Evolutionary conservation across 225 moss, liverwort and hornwort genomes (phyloP).

Genomic region (Takakia lepidozioides): DNA sequence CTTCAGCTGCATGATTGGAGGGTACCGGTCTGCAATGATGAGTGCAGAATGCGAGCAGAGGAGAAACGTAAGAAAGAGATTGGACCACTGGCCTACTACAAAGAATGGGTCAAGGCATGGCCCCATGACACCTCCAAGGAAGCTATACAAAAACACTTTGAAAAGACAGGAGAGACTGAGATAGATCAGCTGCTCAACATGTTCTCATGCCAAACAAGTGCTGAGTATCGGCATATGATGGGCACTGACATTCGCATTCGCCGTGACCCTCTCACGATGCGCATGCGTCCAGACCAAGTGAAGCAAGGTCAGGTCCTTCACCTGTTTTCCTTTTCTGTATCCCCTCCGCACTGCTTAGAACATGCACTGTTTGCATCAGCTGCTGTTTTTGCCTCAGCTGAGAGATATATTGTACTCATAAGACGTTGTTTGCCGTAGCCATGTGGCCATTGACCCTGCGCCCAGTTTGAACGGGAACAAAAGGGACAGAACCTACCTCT

Average conservation of each 20-base stretch:
- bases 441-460: no score
- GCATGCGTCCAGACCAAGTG: constrained; percentile 75
- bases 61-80: constrained; percentile 54
- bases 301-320: constrained; percentile 58
- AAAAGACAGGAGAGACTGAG: constrained; percentile 60
- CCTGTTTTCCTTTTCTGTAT: constrained; percentile 1
- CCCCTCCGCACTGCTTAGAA: not conserved
- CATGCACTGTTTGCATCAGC: not conserved
- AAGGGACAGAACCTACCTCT: no score
- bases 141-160: constrained; percentile 42
- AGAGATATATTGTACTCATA: no score
- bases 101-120: constrained; percentile 89
- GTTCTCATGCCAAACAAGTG: constrained; percentile 60
- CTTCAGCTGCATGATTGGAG: no score
- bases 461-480: no score
- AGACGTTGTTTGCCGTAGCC: no score
- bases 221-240: constrained; percentile 73
- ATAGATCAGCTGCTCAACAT: constrained; percentile 81
- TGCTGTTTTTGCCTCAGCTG: not conserved
- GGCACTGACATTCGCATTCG: constrained; percentile 85
- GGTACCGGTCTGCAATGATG: no score
- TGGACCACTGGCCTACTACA: constrained; percentile 73
- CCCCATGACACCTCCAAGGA: constrained; percentile 54
- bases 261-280: constrained; percentile 86
- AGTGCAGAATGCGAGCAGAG: constrained; percentile 72